Evolutionary conservation across 2,329 filamentous ascomycete genomes (phyloP), one percentile per base, ranked within the genome.

Genomic region (Fusarium nygamai): DNA sequence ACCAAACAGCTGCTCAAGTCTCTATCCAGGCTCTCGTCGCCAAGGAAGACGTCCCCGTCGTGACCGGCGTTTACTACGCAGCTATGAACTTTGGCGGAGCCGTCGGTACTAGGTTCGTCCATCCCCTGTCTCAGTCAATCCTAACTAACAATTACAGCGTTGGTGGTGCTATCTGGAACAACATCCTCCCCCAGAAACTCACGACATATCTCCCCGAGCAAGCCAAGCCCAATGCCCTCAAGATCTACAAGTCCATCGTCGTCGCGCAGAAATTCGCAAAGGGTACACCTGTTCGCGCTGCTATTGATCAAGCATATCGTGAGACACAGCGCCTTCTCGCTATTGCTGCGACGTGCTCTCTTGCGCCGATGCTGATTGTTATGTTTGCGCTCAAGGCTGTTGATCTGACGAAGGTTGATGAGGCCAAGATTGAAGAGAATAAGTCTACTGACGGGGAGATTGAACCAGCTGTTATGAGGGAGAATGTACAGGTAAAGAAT

Each of bases 91-190:
- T 82, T 61, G 62, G 82, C 19, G 64, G 61, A 39, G 76, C 76
- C 6, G 72, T 83, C 44, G 82, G 81, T 6, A 82, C 80, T 0
- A 80, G 78, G 78, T 79, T 2, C 61, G 48, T 56, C 7, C 3
- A 19, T 11, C 3, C 12, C 3, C 4, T 14, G 2, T 27, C 9
- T 6, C 1, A 3, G 1, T 4, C 1, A 22, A 38, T 14, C 1
- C 1, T 6, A 33, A 8, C 63, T 76, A 17, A 76, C 24, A 16
- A 2, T 10, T 16, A 6, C 20, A 83, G 80, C 34, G 80, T 83
- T 11, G 78, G 80, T 11, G 82, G 82, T 3, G 82, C 81, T 16
- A 83, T 83, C 38, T 84, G 82, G 82, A 79, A 79, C 48, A 76
- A 77, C 17, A 70, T 78, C 8, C 77, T 81, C 6, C 78, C 76